Conservation (phyloP, 148 eudicot genomes). For the Pouteria glomerata region DNA sequence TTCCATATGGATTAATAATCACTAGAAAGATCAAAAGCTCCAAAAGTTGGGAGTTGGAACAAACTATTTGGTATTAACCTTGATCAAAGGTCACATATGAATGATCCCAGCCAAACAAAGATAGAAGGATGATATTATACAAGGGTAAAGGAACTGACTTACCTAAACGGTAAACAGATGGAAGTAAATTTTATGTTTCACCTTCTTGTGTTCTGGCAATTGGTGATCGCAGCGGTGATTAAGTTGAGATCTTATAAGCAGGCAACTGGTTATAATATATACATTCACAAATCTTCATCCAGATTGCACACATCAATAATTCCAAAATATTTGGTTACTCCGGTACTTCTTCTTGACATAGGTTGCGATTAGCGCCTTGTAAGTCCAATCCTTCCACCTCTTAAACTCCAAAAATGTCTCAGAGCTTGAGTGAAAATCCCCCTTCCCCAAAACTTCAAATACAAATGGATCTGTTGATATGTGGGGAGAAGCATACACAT, state of each 20-base stretch:
- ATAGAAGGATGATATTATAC: not conserved
- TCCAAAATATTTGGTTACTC: constrained; percentile 87
- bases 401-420: constrained; percentile 76
- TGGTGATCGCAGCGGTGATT: not conserved
- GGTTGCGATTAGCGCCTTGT: constrained; percentile 56
- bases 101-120: not conserved
- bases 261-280: not conserved
- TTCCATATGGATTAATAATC: not conserved
- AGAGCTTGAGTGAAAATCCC: constrained; percentile 69
- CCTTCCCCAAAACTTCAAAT: constrained; percentile 82
- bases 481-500: constrained; percentile 37
- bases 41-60: not conserved
- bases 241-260: not conserved
- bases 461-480: constrained; percentile 60
- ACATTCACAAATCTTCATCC: not conserved
- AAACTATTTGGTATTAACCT: not conserved
- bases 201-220: not conserved
- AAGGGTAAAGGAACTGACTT: not conserved
- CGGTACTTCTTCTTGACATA: constrained; percentile 68
- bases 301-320: constrained; percentile 45
- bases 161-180: not conserved
- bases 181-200: not conserved
- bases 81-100: not conserved
- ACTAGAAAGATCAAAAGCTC: not conserved
- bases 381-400: constrained; percentile 56